Evolutionary conservation across 192 early-diverging fungal species (phyloP).

Genomic region (Rhizophagus clarus): DNA sequence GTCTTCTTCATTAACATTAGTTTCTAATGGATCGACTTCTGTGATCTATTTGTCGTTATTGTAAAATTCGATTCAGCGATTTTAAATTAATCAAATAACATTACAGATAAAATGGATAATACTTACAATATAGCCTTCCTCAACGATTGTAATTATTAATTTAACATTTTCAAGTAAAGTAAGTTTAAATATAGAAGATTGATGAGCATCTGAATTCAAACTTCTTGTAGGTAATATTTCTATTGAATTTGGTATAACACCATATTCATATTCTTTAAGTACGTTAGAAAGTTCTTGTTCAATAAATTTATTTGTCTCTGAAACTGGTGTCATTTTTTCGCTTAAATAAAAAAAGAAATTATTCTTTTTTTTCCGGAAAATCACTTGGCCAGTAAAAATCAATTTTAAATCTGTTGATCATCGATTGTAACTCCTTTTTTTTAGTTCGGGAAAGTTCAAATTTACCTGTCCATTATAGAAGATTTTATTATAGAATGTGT

Average conservation of each 20-base stretch:
- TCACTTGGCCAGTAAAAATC: too few relatives aligned
- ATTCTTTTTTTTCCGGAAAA: too few relatives aligned
- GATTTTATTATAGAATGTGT: too few relatives aligned
- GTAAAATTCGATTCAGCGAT: neutral
- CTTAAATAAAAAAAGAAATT: neutral
- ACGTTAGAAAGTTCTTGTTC: conserved; percentile 9
- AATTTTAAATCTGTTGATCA: too few relatives aligned
- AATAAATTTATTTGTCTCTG: neutral
- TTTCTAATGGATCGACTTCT: neutral
- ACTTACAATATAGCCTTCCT: conserved; percentile 16
- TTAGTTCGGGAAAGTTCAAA: too few relatives aligned
- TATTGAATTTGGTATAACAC: conserved; percentile 18
- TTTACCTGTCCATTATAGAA: too few relatives aligned
- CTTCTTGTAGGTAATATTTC: neutral
- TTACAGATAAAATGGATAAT: neutral
- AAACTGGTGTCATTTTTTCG: neutral
- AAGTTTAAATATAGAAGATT: conserved; percentile 7
- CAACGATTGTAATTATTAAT: conserved; percentile 10
- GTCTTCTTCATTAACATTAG: conserved; percentile 15
- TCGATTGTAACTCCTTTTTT: too few relatives aligned
- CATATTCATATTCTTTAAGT: conserved; percentile 26
- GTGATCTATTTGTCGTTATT: conserved; percentile 5
- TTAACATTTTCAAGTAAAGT: conserved; percentile 15
- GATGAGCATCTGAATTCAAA: neutral
- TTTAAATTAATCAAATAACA: neutral